These are phyloP conservation scores for Starmerella apis DNA, from an alignment of 805 yeast species.

Conservation along the genomic window DNA sequence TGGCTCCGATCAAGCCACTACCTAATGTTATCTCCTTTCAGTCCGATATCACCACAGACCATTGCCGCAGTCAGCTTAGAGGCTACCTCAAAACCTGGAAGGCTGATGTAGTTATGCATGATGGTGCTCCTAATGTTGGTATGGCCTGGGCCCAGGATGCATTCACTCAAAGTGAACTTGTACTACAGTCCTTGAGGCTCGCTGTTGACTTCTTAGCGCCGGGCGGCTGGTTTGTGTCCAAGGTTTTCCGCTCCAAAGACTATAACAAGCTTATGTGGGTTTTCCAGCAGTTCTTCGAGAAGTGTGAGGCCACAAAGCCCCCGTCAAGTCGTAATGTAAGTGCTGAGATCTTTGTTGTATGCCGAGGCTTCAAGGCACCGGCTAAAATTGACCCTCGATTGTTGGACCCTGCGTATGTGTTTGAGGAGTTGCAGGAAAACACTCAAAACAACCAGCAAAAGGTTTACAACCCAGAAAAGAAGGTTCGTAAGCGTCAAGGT, in stretches of 20 bases:
- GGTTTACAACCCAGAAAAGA: constrained; percentile 88
- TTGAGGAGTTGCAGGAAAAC: constrained; percentile 68
- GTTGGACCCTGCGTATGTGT: constrained; percentile 83
- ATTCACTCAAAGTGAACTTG: constrained; percentile 91
- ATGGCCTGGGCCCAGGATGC: constrained; percentile 99
- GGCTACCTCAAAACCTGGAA: constrained; percentile 98
- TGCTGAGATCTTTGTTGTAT: constrained; percentile 96
- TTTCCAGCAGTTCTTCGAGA: constrained; percentile 87
- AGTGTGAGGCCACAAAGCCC: constrained; percentile 97
- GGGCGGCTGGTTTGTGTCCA: constrained; percentile 94
- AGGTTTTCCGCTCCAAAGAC: constrained; percentile 96
- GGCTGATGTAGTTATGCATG: constrained; percentile 95
- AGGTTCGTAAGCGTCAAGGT: constrained; percentile 86
- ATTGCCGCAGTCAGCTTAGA: constrained; percentile 85
- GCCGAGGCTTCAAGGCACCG: constrained; percentile 93
- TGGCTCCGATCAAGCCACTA: constrained; percentile 92
- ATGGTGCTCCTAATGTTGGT: constrained; percentile 99
- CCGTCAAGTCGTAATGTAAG: constrained; percentile 98
- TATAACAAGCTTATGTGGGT: constrained; percentile 97
- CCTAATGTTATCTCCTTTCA: constrained; percentile 92
- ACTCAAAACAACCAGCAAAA: constrained; percentile 69
- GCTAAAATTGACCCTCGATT: constrained; percentile 86
- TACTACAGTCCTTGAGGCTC: constrained; percentile 80
- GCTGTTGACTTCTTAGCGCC: constrained; percentile 87
- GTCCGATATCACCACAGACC: constrained; percentile 95